phyloP scores from a whole-genome alignment of 768 basidiomycete species.

The Rhizopogon salebrosus region DNA sequence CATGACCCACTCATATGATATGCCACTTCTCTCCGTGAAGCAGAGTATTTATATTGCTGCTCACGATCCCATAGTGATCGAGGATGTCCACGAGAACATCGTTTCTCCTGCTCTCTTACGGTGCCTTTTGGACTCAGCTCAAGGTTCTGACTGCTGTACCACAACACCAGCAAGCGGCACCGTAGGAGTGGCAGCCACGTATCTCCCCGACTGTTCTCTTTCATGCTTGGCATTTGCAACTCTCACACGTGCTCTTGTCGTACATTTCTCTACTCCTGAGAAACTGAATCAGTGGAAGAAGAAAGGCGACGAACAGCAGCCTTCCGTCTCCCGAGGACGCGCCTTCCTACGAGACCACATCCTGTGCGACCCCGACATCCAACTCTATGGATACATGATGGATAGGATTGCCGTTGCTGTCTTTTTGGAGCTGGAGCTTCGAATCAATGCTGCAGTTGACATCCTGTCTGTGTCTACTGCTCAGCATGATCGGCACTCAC shows the following conservation, averaged over 20 bases:
- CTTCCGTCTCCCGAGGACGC: constrained; percentile 6
- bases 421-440: constrained; percentile 32
- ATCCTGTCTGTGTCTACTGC: constrained; percentile 28
- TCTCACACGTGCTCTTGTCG: constrained; percentile 26
- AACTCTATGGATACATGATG: constrained; percentile 41
- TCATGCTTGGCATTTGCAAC: constrained; percentile 38
- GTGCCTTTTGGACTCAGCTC: constrained; percentile 25
- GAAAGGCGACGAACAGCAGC: background rate
- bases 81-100: constrained; percentile 19
- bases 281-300: background rate
- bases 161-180: no score
- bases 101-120: constrained; percentile 19
- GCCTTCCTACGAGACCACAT: constrained; percentile 27
- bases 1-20: constrained; percentile 8
- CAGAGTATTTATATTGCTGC: constrained; percentile 30
- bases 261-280: constrained; percentile 22
- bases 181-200: constrained; percentile 41
- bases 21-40: constrained; percentile 21
- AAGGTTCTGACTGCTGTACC: no score
- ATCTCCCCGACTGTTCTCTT: constrained; percentile 30
- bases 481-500: constrained; percentile 24
- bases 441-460: constrained; percentile 34
- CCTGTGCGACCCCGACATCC: constrained; percentile 21
- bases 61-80: constrained; percentile 24
- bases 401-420: constrained; percentile 39